Evolutionary conservation across 768 basidiomycete genomes (phyloP), one percentile per base, ranked within the genome.

Genomic region (Leccinum arenicola): DNA sequence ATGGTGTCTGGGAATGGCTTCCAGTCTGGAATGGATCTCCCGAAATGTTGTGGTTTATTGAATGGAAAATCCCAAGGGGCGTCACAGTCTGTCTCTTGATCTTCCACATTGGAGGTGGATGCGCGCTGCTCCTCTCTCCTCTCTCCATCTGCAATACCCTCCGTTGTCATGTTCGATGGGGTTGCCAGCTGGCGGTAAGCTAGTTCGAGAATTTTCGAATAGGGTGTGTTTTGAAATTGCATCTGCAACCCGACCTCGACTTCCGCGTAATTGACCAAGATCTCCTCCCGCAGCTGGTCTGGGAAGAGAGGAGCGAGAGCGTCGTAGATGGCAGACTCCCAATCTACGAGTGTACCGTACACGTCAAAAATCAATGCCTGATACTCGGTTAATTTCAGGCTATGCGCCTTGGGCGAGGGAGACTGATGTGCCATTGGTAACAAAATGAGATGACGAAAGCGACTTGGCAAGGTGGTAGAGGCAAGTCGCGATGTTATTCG

Each of bases 291-390:
- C 2, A 61, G 8, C 31, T 53, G 45, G 29, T 64, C 55, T 27
- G 68, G 67, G 25, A 66, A 73, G 38, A 65, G 23, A 12, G 58
- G 23, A n/a, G n/a, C 29, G 31, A 91, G 76, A 1, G 76, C 80
- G 12, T 75, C 68, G 71, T 80, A 81, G 53, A 92, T 80, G 15
- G 87, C 86, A 6, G 80, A 78, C 71, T 91, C 89, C 89, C 89
- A 91, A 70, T 92, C 86, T 48, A 83, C 74, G 52, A 91, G 82
- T 1, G 90, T 92, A 4, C 86, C 89, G 61, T 91, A 91, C 60
- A 88, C 86, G 63, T 93, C 90, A 67, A 89, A 88, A 51, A 89
- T 75, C 47, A 91, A 78, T 23, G 80, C 80, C 17, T 56, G 61
- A 53, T 72, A 62, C 3, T 61, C 40, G 14, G 62, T 67, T 36